Evolutionary conservation across 495 filamentous ascomycete species (phyloP), one percentile per base, ranked within the genome.

Genomic region (Daldinia loculata): DNA sequence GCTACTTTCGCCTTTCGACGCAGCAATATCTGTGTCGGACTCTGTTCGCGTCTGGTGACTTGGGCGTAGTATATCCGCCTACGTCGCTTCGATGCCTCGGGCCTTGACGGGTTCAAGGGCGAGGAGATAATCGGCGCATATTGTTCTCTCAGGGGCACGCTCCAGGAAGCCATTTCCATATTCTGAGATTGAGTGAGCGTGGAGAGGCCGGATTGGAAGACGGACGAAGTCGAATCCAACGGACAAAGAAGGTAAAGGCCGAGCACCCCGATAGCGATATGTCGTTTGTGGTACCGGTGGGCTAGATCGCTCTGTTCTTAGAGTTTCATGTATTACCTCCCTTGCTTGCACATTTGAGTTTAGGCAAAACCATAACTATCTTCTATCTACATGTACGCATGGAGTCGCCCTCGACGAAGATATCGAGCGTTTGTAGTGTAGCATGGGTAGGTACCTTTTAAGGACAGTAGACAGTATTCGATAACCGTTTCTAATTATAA

Each of bases 1-100:
- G 77, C 79, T 5, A 48, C 51, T 12, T 72, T 75, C 0, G 79
- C 79, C 34, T 80, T 79, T 6, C 75, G 74, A 4, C 79, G 77
- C 56, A 80, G 66, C 11, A 80, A 67, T 19, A 51, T 71, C 57
- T 78, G 62, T 0, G 75, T 78, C 9, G 77, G 79, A 58, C 76
- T 78, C 45, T 36, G 56, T 19, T 73, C 70, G 36, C 63, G 66
- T 43, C 60, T 58, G 29, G 29, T 22, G 8, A 24, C 48, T 45
- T 39, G 64, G n/a, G 29, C 11, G 3, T 56, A 56, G 36, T 36
- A 34, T 34, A 29, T 36, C 6, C 61, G 66, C 51, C 36, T 65
- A 0, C 50, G 32, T 27, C 52, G 70, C 34, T 30, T 69, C 58
- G 55, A 15, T 43, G 61, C 55, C 27, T 66, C 66, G 11, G 62